These are phyloP conservation scores for Sarocladium brachiariae DNA, from an alignment of 2,329 filamentous ascomycete species.

Conservation along the genomic window DNA sequence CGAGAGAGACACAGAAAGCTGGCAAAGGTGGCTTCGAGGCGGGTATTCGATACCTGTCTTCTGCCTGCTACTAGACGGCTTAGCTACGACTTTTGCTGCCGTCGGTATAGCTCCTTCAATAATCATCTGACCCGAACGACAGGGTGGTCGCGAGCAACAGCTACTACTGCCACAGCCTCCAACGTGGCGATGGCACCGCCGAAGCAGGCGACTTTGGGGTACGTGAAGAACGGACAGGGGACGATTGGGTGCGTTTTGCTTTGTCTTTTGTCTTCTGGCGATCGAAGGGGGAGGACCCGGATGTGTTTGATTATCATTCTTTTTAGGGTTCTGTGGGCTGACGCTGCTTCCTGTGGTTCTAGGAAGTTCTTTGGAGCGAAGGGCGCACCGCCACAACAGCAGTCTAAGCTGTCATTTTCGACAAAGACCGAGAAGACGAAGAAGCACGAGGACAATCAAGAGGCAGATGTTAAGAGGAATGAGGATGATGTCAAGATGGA, in stretches of 20 bases:
- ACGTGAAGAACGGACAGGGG: constrained; percentile 68
- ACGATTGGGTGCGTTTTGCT: constrained; percentile 63
- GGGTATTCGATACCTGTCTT: neutral
- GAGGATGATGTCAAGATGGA: constrained; percentile 20
- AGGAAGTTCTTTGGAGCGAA: constrained; percentile 81
- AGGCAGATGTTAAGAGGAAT: constrained; percentile 24
- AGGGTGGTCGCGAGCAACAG: neutral
- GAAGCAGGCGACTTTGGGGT: constrained; percentile 83
- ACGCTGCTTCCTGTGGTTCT: constrained; percentile 1
- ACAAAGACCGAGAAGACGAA: constrained; percentile 39
- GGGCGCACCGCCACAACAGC: constrained; percentile 53
- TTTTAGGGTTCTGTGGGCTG: neutral
- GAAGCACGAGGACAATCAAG: constrained; percentile 11
- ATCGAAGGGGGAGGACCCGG: too few species aligned
- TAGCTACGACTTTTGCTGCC: neutral
- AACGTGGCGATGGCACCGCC: constrained; percentile 35
- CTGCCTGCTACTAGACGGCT: neutral
- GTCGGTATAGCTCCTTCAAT: neutral
- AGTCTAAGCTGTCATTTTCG: constrained; percentile 73
- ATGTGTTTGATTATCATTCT: too few species aligned
- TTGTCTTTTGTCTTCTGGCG: neutral
- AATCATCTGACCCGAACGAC: neutral
- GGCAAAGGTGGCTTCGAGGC: neutral
- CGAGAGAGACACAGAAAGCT: neutral
- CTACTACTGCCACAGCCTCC: neutral